Evolutionary conservation across 2,329 filamentous ascomycete genomes (phyloP).

Genomic region (Pestalotiopsis sp.): DNA sequence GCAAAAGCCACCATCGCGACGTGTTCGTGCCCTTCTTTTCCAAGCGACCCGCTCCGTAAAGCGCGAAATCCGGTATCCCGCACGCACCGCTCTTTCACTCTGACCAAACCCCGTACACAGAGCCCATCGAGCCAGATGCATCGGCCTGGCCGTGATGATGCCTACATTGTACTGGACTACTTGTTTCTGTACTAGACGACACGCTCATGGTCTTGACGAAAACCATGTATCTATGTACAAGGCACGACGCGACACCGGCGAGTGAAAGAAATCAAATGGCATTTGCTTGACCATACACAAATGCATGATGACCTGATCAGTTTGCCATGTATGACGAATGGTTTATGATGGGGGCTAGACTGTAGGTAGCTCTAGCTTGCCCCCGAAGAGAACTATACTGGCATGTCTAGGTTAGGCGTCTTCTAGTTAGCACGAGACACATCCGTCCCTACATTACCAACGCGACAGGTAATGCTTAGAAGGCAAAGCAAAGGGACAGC

Average conservation of each 20-base stretch:
- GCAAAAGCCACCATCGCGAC: not conserved
- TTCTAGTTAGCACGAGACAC: not conserved
- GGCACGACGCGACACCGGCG: not conserved
- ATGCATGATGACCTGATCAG: not conserved
- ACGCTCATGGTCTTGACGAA: not conserved
- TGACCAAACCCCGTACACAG: not conserved
- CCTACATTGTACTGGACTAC: too few species aligned
- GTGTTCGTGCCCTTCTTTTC: not conserved
- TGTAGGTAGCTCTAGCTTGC: not conserved
- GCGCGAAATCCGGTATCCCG: not conserved
- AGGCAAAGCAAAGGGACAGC: not conserved
- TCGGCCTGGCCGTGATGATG: not conserved
- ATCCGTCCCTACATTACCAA: not conserved
- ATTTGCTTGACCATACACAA: not conserved
- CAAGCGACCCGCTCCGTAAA: not conserved
- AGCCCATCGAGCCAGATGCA: not conserved
- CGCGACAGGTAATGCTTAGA: not conserved
- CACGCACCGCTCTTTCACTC: not conserved
- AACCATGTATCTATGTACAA: not conserved
- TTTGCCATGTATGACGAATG: not conserved
- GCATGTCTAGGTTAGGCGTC: not conserved
- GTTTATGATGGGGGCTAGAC: not conserved
- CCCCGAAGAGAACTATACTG: not conserved
- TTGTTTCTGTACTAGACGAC: not conserved
- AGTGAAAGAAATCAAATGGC: not conserved